Conservation (phyloP, 1,139 yeast species). For the Meyerozyma guilliermondii region DNA sequence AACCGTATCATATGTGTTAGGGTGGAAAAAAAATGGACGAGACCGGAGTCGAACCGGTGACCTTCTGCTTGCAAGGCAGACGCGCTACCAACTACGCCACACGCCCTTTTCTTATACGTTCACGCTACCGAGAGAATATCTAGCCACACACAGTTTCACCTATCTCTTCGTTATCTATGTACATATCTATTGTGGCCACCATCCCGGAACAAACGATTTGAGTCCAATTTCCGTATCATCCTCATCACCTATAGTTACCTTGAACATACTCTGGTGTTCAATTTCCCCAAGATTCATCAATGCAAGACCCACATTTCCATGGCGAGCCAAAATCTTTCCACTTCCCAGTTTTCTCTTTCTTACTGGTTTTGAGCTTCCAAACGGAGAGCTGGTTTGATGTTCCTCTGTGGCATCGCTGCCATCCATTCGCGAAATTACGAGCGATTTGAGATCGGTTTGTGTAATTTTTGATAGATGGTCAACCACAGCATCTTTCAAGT, state of each 20-base stretch:
- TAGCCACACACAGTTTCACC: no score
- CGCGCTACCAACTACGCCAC: constrained; percentile 75
- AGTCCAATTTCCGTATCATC: constrained; percentile 26
- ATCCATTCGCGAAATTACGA: not conserved
- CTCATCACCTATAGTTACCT: constrained; percentile 20
- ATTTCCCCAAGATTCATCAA: constrained; percentile 46
- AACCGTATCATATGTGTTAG: no score
- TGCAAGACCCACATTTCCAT: constrained; percentile 66
- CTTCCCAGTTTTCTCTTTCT: constrained; percentile 38
- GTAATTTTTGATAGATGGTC: constrained; percentile 8
- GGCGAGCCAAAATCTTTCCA: constrained; percentile 55
- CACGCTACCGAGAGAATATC: no score
- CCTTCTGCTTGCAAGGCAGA: constrained; percentile 64
- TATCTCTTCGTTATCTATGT: not conserved
- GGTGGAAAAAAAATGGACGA: constrained; percentile 42
- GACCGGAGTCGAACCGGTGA: constrained; percentile 65
- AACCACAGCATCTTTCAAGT: constrained; percentile 14
- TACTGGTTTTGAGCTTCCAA: constrained; percentile 17
- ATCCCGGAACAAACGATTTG: constrained; percentile 51
- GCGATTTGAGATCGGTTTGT: not conserved
- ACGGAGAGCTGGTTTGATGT: constrained; percentile 11
- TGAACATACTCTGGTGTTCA: constrained; percentile 21
- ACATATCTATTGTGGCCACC: constrained; percentile 53
- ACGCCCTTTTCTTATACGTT: constrained; percentile 35
- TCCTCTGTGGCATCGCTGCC: not conserved